Percentiles rank a stretch among this genome's conserved stretches.
Conservation (phyloP, 2,329 filamentous ascomycete species). For the Monosporascus sp. region DNA sequence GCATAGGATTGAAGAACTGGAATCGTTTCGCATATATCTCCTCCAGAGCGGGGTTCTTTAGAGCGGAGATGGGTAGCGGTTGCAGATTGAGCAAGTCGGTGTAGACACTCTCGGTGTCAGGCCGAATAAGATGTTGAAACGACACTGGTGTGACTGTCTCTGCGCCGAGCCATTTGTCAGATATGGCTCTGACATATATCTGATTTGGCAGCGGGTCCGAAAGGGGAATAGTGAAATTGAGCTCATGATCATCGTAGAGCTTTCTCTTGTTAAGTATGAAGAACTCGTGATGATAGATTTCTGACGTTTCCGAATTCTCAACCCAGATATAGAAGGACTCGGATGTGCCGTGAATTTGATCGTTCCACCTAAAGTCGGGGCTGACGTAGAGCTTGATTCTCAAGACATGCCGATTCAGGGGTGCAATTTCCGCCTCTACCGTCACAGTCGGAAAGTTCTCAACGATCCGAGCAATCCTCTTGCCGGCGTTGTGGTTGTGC, state of each 20-base stretch:
- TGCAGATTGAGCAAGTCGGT: constrained; percentile 91
- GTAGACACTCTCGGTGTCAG: constrained; percentile 95
- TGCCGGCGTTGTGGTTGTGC: constrained; percentile 84
- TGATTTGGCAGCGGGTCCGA: constrained; percentile 90
- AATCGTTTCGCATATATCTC: constrained; percentile 86
- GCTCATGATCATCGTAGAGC: constrained; percentile 90
- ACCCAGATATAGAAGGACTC: constrained; percentile 99
- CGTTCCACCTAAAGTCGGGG: constrained; percentile 92
- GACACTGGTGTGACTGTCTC: constrained; percentile 94
- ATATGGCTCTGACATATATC: constrained; percentile 92
- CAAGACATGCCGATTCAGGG: constrained; percentile 88
- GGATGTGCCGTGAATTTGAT: constrained; percentile 85
- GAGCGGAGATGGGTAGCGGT: constrained; percentile 76
- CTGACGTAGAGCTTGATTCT: constrained; percentile 82
- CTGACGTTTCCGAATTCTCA: constrained; percentile 93
- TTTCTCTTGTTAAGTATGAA: constrained; percentile 90
- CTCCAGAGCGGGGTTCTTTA: constrained; percentile 83
- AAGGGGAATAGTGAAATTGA: constrained; percentile 95
- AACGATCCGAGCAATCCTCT: constrained; percentile 72
- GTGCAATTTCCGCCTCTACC: constrained; percentile 90
- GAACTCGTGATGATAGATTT: constrained; percentile 97
- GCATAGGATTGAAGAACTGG: constrained; percentile 98
- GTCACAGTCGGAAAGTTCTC: constrained; percentile 89
- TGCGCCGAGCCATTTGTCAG: constrained; percentile 92
- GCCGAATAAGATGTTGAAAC: constrained; percentile 95